A percentile compares a stretch with the other conserved stretches of the same genome.
Conservation (phyloP, 2,329 filamentous ascomycete genomes). For the Lecanicillium sp. region DNA sequence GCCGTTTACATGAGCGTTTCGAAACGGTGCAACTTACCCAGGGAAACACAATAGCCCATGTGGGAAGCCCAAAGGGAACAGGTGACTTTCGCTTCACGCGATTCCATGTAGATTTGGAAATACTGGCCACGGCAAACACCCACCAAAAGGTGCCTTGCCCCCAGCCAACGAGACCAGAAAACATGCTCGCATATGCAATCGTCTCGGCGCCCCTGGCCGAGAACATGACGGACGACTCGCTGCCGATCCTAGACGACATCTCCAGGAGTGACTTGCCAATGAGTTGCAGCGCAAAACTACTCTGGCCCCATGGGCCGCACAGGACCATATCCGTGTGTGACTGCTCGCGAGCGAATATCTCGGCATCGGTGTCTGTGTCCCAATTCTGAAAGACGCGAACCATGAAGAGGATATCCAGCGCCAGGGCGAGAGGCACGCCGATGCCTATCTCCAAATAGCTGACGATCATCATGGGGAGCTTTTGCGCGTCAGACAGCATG, state of each 20-base stretch:
- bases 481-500: slow-evolving; percentile 17
- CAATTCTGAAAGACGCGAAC: slow-evolving; percentile 21
- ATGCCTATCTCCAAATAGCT: slow-evolving; percentile 29
- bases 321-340: slow-evolving; percentile 30
- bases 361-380: slow-evolving; percentile 1
- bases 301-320: slow-evolving; percentile 30
- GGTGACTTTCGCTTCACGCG: slow-evolving; percentile 9
- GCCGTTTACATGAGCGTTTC: too few species aligned
- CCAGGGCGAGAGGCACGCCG: slow-evolving; percentile 23
- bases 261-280: slow-evolving; percentile 24
- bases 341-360: slow-evolving; percentile 4
- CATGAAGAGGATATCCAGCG: slow-evolving; percentile 24
- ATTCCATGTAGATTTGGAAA: slow-evolving; percentile 15
- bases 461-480: slow-evolving; percentile 30
- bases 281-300: slow-evolving; percentile 28
- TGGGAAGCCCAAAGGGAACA: slow-evolving; percentile 20
- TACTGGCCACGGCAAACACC: slow-evolving; percentile 28
- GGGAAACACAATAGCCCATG: slow-evolving; percentile 30
- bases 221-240: slow-evolving; percentile 20
- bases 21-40: too few species aligned
- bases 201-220: slow-evolving; percentile 21
- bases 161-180: slow-evolving; percentile 29
- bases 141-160: slow-evolving; percentile 34
- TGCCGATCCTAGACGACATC: slow-evolving; percentile 23
- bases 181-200: slow-evolving; percentile 25